phyloP scores from a whole-genome alignment of 208 protist genomes.

The Acanthamoeba triangularis region DNA sequence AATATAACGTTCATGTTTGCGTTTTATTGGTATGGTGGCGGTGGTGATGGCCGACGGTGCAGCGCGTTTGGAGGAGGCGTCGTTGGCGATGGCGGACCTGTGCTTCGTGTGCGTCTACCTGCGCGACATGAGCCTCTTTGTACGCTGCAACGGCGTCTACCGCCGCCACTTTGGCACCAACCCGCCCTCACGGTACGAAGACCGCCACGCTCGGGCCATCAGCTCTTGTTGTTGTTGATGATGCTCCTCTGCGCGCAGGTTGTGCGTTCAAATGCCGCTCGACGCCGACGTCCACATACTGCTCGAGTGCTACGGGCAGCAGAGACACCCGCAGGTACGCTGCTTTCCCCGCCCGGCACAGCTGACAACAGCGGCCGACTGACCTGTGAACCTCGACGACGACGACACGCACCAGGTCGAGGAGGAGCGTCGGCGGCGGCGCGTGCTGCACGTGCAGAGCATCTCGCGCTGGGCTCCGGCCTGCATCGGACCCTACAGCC shows the following conservation, averaged over 20 bases:
- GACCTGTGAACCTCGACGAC: no score
- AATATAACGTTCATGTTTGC: no score
- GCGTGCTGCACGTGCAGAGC: conserved; percentile 75
- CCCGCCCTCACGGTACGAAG: conserved; percentile 67
- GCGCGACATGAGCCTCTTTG: conserved; percentile 64
- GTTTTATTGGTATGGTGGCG: no score
- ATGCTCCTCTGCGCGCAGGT: not conserved
- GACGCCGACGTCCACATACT: not conserved
- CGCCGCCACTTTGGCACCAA: conserved; percentile 67
- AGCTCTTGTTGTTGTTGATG: no score
- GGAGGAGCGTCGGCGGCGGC: not conserved
- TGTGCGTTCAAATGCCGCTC: conserved; percentile 61
- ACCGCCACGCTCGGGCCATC: not conserved
- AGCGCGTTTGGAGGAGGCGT: not conserved
- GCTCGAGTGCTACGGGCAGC: not conserved
- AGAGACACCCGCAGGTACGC: not conserved
- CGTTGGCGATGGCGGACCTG: conserved; percentile 44
- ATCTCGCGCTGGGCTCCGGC: conserved; percentile 75
- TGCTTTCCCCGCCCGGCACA: no score
- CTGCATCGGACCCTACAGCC: conserved; percentile 79
- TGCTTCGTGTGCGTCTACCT: conserved; percentile 75
- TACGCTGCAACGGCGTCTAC: conserved; percentile 58
- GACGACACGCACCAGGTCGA: not conserved
- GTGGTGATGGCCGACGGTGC: not conserved
- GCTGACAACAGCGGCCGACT: no score